Evolutionary conservation across 371 early-diverging fungal species (phyloP).

Genomic region (Apophysomyces elegans): DNA sequence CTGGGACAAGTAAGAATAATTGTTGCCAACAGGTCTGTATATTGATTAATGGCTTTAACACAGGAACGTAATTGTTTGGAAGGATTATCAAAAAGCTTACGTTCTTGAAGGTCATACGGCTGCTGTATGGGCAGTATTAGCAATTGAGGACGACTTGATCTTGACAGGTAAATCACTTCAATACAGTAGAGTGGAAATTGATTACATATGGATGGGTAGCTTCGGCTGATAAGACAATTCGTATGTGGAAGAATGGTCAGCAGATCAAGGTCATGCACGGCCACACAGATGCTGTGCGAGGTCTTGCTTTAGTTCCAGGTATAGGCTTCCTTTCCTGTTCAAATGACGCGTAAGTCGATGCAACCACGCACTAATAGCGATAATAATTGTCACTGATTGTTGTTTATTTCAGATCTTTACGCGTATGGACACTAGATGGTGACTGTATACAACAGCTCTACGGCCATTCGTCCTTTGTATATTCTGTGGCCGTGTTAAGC

Average conservation of each 20-base stretch:
- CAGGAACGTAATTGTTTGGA: slow-evolving; percentile 76
- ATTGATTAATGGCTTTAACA: neutral
- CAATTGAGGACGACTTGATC: slow-evolving; percentile 68
- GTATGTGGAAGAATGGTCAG: slow-evolving; percentile 82
- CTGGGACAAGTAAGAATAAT: slow-evolving; percentile 87
- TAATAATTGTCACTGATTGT: no score
- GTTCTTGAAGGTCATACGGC: slow-evolving; percentile 83
- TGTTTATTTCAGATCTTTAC: slow-evolving; percentile 60
- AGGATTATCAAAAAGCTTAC: slow-evolving; percentile 66
- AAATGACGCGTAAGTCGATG: slow-evolving; percentile 77
- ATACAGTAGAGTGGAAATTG: neutral
- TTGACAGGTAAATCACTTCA: slow-evolving; percentile 72
- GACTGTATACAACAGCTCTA: slow-evolving; percentile 75
- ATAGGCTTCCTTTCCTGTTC: slow-evolving; percentile 84
- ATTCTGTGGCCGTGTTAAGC: slow-evolving; percentile 72
- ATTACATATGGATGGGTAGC: slow-evolving; percentile 43
- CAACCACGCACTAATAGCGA: neutral
- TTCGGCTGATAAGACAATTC: slow-evolving; percentile 94
- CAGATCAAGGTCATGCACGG: slow-evolving; percentile 75
- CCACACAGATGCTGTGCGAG: slow-evolving; percentile 92
- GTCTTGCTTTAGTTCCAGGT: slow-evolving; percentile 67
- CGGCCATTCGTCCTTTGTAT: slow-evolving; percentile 95
- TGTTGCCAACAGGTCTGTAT: neutral
- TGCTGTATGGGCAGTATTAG: slow-evolving; percentile 92
- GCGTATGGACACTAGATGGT: slow-evolving; percentile 82